phyloP scores from a whole-genome alignment of 2,329 filamentous ascomycete species.

The Diaporthe vaccinii region DNA sequence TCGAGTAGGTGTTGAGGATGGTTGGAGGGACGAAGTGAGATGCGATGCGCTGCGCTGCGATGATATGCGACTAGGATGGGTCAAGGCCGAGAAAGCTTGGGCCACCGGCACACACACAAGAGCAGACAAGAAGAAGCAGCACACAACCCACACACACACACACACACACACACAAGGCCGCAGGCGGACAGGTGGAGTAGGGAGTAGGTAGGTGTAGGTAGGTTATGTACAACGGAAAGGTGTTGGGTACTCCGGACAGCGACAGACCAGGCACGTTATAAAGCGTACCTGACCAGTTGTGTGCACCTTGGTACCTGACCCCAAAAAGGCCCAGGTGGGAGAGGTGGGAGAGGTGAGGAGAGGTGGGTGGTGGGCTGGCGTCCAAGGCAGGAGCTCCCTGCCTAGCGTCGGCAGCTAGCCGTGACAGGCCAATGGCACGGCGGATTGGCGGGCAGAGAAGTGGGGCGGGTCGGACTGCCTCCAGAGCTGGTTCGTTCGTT shows the following conservation, averaged over 20 bases:
- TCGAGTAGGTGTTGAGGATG: not conserved
- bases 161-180: not conserved
- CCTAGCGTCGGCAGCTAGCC: conserved; percentile 36
- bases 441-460: not conserved
- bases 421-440: conserved; percentile 8
- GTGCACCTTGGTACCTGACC: not conserved
- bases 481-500: not conserved
- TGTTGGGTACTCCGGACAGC: not conserved
- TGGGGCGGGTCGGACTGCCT: not conserved
- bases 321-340: not conserved
- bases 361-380: not conserved
- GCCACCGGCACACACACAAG: not conserved
- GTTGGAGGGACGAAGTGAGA: not conserved
- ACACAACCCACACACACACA: not conserved
- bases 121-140: not conserved
- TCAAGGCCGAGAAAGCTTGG: conserved; percentile 31
- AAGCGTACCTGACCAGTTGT: not conserved
- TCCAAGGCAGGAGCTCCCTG: conserved; percentile 4
- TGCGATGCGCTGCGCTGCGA: conserved; percentile 13
- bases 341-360: not conserved
- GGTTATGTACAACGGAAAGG: not conserved
- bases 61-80: conserved; percentile 12
- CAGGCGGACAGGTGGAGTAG: conserved; percentile 9
- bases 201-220: not conserved
- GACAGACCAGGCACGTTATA: not conserved